Evolutionary conservation across 2,329 filamentous ascomycete species (phyloP).

Genomic region (Aspergillus calidoustus): DNA sequence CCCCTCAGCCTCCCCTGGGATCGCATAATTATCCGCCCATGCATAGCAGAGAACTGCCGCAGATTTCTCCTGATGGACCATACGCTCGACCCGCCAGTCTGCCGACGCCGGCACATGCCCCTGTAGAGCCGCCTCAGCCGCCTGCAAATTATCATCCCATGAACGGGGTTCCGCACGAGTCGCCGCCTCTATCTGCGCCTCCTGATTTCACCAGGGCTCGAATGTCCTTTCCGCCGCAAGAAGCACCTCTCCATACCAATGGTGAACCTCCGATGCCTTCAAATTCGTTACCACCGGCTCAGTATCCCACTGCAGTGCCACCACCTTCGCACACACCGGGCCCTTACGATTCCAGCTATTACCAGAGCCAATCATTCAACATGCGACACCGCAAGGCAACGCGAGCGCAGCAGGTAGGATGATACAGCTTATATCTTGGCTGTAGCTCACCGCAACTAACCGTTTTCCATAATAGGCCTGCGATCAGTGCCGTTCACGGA

Average conservation of each 20-base stretch:
- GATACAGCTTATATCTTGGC: neutral
- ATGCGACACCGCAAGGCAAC: slow-evolving; percentile 45
- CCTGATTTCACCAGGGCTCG: slow-evolving; percentile 39
- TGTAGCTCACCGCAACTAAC: neutral
- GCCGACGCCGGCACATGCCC: slow-evolving; percentile 34
- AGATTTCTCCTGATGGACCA: slow-evolving; percentile 38
- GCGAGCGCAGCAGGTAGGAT: slow-evolving; percentile 45
- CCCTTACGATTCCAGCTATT: slow-evolving; percentile 39
- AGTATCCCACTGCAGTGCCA: slow-evolving; percentile 32
- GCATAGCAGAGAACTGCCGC: slow-evolving; percentile 40
- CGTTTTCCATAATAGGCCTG: slow-evolving; percentile 69
- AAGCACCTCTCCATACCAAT: slow-evolving; percentile 30
- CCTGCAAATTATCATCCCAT: slow-evolving; percentile 38
- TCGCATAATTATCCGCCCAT: slow-evolving; percentile 36
- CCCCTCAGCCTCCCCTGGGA: slow-evolving; percentile 33
- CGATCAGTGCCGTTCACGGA: slow-evolving; percentile 83
- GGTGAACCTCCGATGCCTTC: slow-evolving; percentile 36
- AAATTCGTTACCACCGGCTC: slow-evolving; percentile 37
- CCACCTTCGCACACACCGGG: slow-evolving; percentile 34
- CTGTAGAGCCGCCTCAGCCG: slow-evolving; percentile 33
- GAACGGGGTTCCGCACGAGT: slow-evolving; percentile 40
- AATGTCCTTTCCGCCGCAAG: slow-evolving; percentile 37
- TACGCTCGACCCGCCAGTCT: slow-evolving; percentile 40
- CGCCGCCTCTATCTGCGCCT: slow-evolving; percentile 37
- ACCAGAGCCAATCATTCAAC: slow-evolving; percentile 35